A percentile compares a stretch with the other conserved stretches of the same genome.
Evolutionary conservation across 164 flowering plant genomes (phyloP).

Genomic region (Chimonanthus praecox): DNA sequence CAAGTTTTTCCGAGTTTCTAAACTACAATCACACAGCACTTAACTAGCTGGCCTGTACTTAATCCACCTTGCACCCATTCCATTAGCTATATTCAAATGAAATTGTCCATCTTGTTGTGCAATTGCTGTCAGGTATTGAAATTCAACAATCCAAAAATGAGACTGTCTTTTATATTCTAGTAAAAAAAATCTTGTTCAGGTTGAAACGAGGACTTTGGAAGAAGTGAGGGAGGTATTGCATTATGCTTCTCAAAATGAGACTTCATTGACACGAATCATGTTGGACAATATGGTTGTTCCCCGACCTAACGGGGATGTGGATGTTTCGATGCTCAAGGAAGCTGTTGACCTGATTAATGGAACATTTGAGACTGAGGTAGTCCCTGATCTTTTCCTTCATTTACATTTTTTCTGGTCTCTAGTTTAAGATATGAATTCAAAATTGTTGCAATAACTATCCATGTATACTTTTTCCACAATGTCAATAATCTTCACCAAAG

Average conservation of each 20-base stretch:
- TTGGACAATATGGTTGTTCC: constrained; percentile 97
- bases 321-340: constrained; percentile 85
- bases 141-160: not conserved
- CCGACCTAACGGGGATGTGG: constrained; percentile 69
- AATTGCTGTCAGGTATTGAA: not conserved
- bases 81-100: not conserved
- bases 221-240: constrained; percentile 79
- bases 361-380: constrained; percentile 93
- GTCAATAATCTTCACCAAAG: not conserved
- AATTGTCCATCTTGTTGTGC: not conserved
- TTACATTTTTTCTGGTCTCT: not conserved
- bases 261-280: constrained; percentile 87
- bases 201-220: constrained; percentile 90
- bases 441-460: not conserved
- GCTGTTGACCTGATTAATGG: constrained; percentile 80
- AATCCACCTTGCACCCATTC: too few relatives aligned
- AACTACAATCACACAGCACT: too few relatives aligned
- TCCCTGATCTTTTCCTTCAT: constrained; percentile 3
- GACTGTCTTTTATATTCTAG: not conserved
- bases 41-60: too few relatives aligned
- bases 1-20: too few relatives aligned
- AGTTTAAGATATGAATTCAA: not conserved
- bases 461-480: not conserved
- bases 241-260: constrained; percentile 58
- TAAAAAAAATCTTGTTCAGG: constrained; percentile 27